Evolutionary conservation across 164 flowering plant species (phyloP).

Genomic region (Piper longum): DNA sequence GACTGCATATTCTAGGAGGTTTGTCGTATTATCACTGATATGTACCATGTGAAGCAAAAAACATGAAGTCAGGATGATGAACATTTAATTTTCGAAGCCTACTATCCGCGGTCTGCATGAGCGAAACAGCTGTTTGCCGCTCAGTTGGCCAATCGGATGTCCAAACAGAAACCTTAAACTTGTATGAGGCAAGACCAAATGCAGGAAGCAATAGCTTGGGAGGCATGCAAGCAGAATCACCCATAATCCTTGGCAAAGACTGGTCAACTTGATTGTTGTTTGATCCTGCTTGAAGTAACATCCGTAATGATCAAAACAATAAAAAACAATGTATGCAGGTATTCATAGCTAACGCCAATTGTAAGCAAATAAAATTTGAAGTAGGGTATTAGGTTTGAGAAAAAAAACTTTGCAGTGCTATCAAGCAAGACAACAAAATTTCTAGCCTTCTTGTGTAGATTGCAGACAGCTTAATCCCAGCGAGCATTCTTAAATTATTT

Average conservation of each 20-base stretch:
- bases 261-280: constrained; percentile 12
- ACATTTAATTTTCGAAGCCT: constrained; percentile 45
- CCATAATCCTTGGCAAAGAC: constrained; percentile 12
- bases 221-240: constrained; percentile 13
- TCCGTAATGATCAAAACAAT: neutral
- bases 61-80: constrained; percentile 43
- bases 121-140: constrained; percentile 24
- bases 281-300: constrained; percentile 7
- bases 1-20: neutral
- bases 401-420: too few species aligned
- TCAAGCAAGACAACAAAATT: too few species aligned
- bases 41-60: constrained; percentile 36
- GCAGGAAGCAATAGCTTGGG: constrained; percentile 37
- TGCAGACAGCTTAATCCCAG: neutral
- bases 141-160: constrained; percentile 28
- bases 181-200: constrained; percentile 68
- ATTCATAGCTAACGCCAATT: too few species aligned
- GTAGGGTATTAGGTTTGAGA: too few species aligned
- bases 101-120: constrained; percentile 41
- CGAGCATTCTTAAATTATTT: neutral
- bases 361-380: too few species aligned
- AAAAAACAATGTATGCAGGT: neutral
- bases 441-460: neutral
- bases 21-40: constrained; percentile 15
- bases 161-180: constrained; percentile 45